Percentiles rank a stretch among this genome's conserved stretches.
phyloP scores from a whole-genome alignment of 345 rosid species.

The Noccaea bulbosa region DNA sequence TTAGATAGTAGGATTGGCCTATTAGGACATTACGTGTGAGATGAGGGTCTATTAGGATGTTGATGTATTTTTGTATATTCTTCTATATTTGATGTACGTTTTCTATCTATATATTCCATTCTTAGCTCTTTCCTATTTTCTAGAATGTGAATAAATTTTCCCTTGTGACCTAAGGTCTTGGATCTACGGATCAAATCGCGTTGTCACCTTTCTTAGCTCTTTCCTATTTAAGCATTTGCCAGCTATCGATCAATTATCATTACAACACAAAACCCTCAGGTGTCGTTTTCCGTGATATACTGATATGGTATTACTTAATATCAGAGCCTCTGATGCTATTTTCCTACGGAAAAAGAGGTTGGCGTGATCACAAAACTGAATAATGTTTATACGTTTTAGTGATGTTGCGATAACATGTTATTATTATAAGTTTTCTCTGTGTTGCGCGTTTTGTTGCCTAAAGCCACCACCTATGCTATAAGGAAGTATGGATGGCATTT shows the following conservation, averaged over 20 bases:
- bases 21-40: constrained; percentile 33
- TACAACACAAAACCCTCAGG: neutral
- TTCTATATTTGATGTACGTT: neutral
- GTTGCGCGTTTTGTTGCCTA: constrained; percentile 1
- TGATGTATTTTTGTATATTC: neutral
- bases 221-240: neutral
- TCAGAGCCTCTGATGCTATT: neutral
- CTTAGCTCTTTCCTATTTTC: constrained; percentile 1
- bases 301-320: neutral
- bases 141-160: neutral
- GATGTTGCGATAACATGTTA: too few relatives aligned
- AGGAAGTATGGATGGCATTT: neutral
- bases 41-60: constrained; percentile 14
- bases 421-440: neutral
- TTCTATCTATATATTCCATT: constrained; percentile 1
- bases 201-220: too few relatives aligned
- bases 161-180: neutral
- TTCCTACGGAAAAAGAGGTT: neutral
- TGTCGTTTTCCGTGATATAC: neutral
- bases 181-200: too few relatives aligned
- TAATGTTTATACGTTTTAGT: too few relatives aligned
- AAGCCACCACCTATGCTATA: neutral
- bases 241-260: neutral
- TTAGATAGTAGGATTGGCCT: constrained; percentile 29
- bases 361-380: neutral